phyloP scores from a whole-genome alignment of 257 asterid species.

The Penstemon barbatus region DNA sequence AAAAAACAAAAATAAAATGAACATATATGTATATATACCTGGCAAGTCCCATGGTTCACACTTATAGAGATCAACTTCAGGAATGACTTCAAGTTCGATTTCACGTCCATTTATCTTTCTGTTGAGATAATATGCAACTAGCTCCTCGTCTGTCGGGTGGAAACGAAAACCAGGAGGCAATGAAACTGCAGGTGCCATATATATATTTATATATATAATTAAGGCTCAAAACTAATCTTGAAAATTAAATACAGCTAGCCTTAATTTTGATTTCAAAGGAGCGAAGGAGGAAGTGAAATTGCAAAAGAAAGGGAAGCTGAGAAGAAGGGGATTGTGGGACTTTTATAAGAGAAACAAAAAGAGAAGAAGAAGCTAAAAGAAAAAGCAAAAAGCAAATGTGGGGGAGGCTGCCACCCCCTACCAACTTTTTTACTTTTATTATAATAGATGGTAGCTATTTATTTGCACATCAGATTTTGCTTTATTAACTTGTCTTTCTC shows the following conservation, averaged over 20 bases:
- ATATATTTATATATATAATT: background rate
- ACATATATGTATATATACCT: slow-evolving; percentile 41
- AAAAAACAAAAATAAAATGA: background rate
- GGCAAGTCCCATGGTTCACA: slow-evolving; percentile 99
- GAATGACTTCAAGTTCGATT: slow-evolving; percentile 91
- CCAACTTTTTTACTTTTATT: slow-evolving; percentile 40
- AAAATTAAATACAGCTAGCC: slow-evolving; percentile 11
- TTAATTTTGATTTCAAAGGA: background rate
- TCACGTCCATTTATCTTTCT: slow-evolving; percentile 85
- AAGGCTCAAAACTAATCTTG: background rate
- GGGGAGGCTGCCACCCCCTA: slow-evolving; percentile 40
- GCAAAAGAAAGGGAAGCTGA: slow-evolving; percentile 34
- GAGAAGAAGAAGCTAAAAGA: slow-evolving; percentile 36
- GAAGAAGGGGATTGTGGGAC: slow-evolving; percentile 34
- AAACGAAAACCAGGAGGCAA: slow-evolving; percentile 98
- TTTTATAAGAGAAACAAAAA: slow-evolving; percentile 66
- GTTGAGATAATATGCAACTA: slow-evolving; percentile 89
- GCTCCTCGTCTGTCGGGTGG: slow-evolving; percentile 98
- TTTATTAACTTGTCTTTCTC: slow-evolving; percentile 34
- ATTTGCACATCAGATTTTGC: slow-evolving; percentile 24
- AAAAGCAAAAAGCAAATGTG: slow-evolving; percentile 39
- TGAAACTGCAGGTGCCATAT: slow-evolving; percentile 82
- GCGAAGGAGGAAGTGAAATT: slow-evolving; percentile 26
- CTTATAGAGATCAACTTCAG: slow-evolving; percentile 98
- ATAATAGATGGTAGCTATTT: slow-evolving; percentile 21